Base-by-base conservation (phyloP, 2,329 filamentous ascomycete genomes). In the Clonostachys byssicola region DNA sequence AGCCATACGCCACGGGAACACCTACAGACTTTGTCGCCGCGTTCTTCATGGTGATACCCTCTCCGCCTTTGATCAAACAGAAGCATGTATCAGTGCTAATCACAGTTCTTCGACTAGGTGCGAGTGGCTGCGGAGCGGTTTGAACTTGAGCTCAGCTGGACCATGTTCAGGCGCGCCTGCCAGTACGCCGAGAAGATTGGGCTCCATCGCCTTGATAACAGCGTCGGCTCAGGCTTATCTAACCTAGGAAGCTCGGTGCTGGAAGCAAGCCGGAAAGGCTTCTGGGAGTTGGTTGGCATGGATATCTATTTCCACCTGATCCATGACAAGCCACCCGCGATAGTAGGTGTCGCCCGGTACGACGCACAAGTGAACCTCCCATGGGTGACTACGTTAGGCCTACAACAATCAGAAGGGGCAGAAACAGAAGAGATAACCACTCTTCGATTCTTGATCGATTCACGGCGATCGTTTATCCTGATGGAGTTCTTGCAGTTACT, bases 251-350 rank as follows among this genome's bases (percentile, higher is more conserved):
- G 54, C 5, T 41, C 42, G 35, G 44, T 47, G 18, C 17, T 45
- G 39, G 53, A 60, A 16, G 50, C 54, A 2, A 59, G 63, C 18
- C 56, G 62, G 12, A 56, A 56, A 20, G 58, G 55, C 0, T 61
- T 64, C 36, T 64, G 62, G 62, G 59, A 64, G n/a, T 53, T 64
- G 3, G 56, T 65, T 2, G 59, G 64, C 33, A 53, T 61, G 14
- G 62, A 64, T 20, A 52, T 62, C 14, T 64, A 60, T 44, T 63
- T 58, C 47, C 54, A 61, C 1, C 56, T 64, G 1, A 47, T 65
- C 1, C 52, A 60, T 43, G 58, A 64, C 23, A 62, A 55, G 4
- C 61, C 62, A 9, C 59, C 61, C 0, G 53, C 51, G 2, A 54
- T 65, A 4, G 56, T 23, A 23, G 20, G 20, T 7, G 20, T 2